Conservation (phyloP, 495 filamentous ascomycete genomes). For the Cenococcum geophilum region DNA sequence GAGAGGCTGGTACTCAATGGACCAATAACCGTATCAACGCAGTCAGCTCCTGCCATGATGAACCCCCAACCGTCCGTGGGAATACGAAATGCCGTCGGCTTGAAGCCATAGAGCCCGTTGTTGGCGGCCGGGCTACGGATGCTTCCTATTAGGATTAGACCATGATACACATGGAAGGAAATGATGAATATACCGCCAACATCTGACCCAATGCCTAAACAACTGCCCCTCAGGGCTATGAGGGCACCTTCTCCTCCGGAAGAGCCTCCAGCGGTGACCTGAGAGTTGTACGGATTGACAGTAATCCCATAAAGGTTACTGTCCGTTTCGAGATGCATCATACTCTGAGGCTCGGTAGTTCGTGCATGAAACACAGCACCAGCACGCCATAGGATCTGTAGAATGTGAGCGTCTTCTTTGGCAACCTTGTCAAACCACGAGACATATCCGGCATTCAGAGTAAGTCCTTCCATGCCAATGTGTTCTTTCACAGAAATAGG, state of each 20-base stretch:
- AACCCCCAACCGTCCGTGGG: slow-evolving; percentile 48
- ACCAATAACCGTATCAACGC: slow-evolving; percentile 55
- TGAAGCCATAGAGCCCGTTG: slow-evolving; percentile 59
- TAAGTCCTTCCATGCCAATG: slow-evolving; percentile 51
- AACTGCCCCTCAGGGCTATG: slow-evolving; percentile 27
- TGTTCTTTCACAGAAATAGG: slow-evolving; percentile 66
- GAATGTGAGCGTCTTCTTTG: slow-evolving; percentile 45
- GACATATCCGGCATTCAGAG: slow-evolving; percentile 46
- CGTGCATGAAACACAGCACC: slow-evolving; percentile 49
- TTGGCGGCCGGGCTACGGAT: slow-evolving; percentile 52
- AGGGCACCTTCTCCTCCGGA: slow-evolving; percentile 36
- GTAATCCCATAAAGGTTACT: slow-evolving; percentile 53
- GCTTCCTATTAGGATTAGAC: not conserved
- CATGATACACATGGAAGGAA: not conserved
- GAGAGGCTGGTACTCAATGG: slow-evolving; percentile 57
- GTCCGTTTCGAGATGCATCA: slow-evolving; percentile 59
- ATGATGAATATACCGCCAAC: slow-evolving; percentile 26
- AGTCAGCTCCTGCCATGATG: slow-evolving; percentile 52
- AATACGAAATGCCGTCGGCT: slow-evolving; percentile 54
- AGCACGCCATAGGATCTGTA: slow-evolving; percentile 44
- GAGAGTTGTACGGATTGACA: slow-evolving; percentile 27
- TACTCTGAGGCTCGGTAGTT: slow-evolving; percentile 51
- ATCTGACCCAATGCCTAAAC: slow-evolving; percentile 34
- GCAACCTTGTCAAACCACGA: slow-evolving; percentile 41
- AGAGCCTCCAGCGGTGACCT: slow-evolving; percentile 30